Conservation (phyloP, 441 rosid species). For the Corymbia citriodora region DNA sequence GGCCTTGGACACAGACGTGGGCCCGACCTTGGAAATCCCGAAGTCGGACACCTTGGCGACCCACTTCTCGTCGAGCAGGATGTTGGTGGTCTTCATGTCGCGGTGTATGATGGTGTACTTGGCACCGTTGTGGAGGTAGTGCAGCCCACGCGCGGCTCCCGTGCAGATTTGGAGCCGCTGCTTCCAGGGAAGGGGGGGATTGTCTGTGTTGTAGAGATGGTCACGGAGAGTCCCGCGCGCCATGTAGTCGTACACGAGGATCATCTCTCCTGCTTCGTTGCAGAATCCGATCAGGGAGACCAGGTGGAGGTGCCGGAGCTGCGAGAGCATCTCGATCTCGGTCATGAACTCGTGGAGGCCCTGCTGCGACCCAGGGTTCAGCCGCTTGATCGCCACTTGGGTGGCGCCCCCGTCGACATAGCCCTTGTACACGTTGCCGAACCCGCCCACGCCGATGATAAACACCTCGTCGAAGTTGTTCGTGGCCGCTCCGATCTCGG, state of each 20-base stretch:
- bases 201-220: slow-evolving; percentile 6
- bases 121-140: slow-evolving; percentile 5
- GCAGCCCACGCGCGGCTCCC: slow-evolving; percentile 8
- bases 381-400: slow-evolving; percentile 9
- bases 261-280: slow-evolving; percentile 1
- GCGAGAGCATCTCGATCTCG: slow-evolving; percentile 13
- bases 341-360: slow-evolving; percentile 13
- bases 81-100: slow-evolving; percentile 11
- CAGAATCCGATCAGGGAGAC: slow-evolving; percentile 12
- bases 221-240: slow-evolving; percentile 5
- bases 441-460: neutral
- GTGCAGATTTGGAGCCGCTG: slow-evolving; percentile 4
- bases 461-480: slow-evolving; percentile 4
- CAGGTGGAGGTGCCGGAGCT: slow-evolving; percentile 11
- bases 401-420: neutral
- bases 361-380: slow-evolving; percentile 5
- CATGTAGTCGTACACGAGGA: slow-evolving; percentile 12
- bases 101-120: slow-evolving; percentile 11
- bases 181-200: slow-evolving; percentile 8
- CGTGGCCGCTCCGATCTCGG: slow-evolving; percentile 3
- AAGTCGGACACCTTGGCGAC: slow-evolving; percentile 14
- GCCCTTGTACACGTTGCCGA: slow-evolving; percentile 8
- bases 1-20: neutral
- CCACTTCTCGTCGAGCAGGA: slow-evolving; percentile 8
- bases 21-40: slow-evolving; percentile 3